These are phyloP conservation scores for Marchantia polymorpha DNA, from an alignment of 225 moss, liverwort and hornwort genomes.

Conservation along the genomic window DNA sequence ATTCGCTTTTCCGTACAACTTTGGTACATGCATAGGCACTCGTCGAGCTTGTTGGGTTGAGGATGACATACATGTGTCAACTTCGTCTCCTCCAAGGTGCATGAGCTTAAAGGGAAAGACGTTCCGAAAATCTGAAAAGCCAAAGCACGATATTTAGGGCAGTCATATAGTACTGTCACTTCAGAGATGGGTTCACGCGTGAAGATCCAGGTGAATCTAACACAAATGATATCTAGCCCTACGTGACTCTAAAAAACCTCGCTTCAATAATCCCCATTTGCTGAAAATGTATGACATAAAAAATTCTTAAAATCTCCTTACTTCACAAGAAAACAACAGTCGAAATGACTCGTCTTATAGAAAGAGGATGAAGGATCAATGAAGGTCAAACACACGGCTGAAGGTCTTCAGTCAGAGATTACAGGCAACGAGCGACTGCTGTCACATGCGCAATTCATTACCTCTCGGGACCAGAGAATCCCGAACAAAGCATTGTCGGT, in stretches of 20 bases:
- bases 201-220: neutral
- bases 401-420: neutral
- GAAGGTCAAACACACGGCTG: too few relatives aligned
- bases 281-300: neutral
- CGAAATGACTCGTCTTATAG: neutral
- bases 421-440: neutral
- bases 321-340: neutral
- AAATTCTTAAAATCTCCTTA: neutral
- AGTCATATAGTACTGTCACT: neutral
- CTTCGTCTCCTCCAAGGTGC: slow-evolving; percentile 98
- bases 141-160: neutral
- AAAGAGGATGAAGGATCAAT: neutral
- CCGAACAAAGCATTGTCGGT: neutral
- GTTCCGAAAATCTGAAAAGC: slow-evolving; percentile 62
- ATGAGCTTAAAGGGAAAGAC: slow-evolving; percentile 83
- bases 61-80: slow-evolving; percentile 61
- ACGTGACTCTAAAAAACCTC: neutral
- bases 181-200: neutral
- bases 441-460: neutral
- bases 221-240: neutral
- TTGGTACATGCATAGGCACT: neutral
- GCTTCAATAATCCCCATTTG: neutral
- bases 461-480: neutral
- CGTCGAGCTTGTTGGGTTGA: neutral
- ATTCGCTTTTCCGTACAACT: neutral